Base-by-base conservation (phyloP, 73 alveolate genomes). In the Stentor coeruleus region DNA sequence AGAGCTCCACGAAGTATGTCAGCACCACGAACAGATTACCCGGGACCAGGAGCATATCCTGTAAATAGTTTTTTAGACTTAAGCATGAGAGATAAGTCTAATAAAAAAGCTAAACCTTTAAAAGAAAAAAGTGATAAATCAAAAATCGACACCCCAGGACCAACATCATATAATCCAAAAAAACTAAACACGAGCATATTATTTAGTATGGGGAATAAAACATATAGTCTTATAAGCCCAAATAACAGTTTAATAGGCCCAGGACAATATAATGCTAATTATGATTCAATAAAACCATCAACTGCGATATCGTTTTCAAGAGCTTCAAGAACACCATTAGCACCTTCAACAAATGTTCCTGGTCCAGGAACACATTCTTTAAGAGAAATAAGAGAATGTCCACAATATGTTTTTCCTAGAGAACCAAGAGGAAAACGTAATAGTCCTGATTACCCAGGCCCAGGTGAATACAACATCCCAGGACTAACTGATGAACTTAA, bases 161-260 rank as follows among this genome's bases (percentile, higher is more conserved):
- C 79, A 66, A 40, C 49, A 26, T 26, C 42, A 14, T 66, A 66
- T 33, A 66, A 66, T 40, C 79, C 79, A 28, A 37, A 26, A 40
- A 66, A 66, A 33, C 79, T 33, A 26, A 26, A 20, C 2, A 37
- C 40, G 2, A 20, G n/a, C 42, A 20, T 20, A 14, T 26, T 26
- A 1, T 66, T 28, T 40, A 26, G 49, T 40, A 66, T 66, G 79
- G 79, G 79, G 42, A 66, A 66, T 40, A 66, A 66, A 2, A 66
- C 37, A 28, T 66, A 20, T 66, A 26, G 2, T 40, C n/a, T 66
- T 31, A n/a, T n/a, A n/a, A 3, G 6, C 3, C 40, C 11, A 6
- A 26, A 20, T 20, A 11, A 6, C 6, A 20, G 33, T 14, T 26
- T 28, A 66, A 49, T 49, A 6, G 79, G 79, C 79, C 79, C 79